Percentiles rank a stretch among this genome's conserved stretches.
Conservation (phyloP, 495 filamentous ascomycete species). For the Tuber umbilicatum region DNA sequence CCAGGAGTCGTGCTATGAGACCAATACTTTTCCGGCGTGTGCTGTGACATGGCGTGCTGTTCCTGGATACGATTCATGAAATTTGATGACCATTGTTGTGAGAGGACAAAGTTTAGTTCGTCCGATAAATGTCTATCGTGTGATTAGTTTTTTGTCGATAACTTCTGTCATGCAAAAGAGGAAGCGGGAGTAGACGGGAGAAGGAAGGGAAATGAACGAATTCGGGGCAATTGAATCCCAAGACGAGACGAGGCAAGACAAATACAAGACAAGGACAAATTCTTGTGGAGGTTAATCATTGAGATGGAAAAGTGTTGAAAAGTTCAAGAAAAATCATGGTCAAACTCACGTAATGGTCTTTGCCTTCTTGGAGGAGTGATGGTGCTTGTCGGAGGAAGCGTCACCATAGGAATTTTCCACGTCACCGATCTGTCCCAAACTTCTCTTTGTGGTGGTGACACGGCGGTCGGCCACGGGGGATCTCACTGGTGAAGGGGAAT, state of each 20-base stretch:
- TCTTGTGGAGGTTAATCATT: constrained; percentile 13
- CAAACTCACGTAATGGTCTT: constrained; percentile 33
- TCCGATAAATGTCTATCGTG: constrained; percentile 32
- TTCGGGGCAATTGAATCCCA: background rate
- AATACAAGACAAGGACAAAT: constrained; percentile 7
- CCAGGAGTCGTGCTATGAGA: background rate
- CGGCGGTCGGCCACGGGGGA: constrained; percentile 25
- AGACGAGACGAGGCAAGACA: constrained; percentile 6
- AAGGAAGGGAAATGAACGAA: background rate
- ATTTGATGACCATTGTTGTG: constrained; percentile 20
- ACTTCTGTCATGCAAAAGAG: background rate
- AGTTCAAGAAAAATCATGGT: background rate
- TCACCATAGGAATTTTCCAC: constrained; percentile 19
- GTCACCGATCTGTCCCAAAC: constrained; percentile 25
- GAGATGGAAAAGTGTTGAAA: constrained; percentile 2
- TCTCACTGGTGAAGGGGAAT: constrained; percentile 28
- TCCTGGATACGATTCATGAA: constrained; percentile 31
- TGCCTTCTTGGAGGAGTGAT: constrained; percentile 23
- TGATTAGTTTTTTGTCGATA: constrained; percentile 6
- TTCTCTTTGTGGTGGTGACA: constrained; percentile 23
- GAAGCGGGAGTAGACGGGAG: background rate
- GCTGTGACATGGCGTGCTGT: constrained; percentile 31
- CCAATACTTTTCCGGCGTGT: constrained; percentile 13
- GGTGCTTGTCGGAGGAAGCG: background rate
- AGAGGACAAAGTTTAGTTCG: constrained; percentile 31